A percentile compares a stretch with the other conserved stretches of the same genome.
Conservation (phyloP, 2,329 filamentous ascomycete genomes). For the Penicillium corylophilum region DNA sequence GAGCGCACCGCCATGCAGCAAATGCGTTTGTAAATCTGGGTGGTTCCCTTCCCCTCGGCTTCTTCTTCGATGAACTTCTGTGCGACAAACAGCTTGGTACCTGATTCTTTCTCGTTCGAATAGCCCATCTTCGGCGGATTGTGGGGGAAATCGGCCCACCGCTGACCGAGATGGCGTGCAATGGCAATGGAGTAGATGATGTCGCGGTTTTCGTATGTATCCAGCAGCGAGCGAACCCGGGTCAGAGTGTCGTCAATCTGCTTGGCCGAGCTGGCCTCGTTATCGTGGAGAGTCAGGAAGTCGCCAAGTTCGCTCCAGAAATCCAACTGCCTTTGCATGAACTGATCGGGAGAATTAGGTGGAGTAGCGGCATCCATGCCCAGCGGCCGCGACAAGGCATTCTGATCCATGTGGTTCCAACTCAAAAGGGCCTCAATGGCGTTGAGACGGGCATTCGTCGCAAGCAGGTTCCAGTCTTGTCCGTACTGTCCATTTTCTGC, state of each 20-base stretch:
- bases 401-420: conserved; percentile 62
- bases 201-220: conserved; percentile 82
- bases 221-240: conserved; percentile 68
- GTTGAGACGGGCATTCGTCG: conserved; percentile 68
- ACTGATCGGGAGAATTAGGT: conserved; percentile 48
- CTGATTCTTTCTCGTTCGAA: conserved; percentile 65
- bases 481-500: conserved; percentile 36
- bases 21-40: conserved; percentile 69
- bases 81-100: conserved; percentile 66
- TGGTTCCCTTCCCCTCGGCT: conserved; percentile 66
- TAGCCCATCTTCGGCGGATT: conserved; percentile 56
- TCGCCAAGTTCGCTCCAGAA: conserved; percentile 82
- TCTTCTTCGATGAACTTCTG: conserved; percentile 69
- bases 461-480: conserved; percentile 58
- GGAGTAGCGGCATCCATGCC: conserved; percentile 39
- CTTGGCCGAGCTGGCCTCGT: conserved; percentile 52
- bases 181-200: conserved; percentile 87
- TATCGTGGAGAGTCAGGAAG: conserved; percentile 66
- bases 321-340: conserved; percentile 64
- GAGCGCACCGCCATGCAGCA: conserved; percentile 65
- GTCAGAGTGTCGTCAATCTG: conserved; percentile 65
- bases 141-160: conserved; percentile 60
- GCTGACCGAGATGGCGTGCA: conserved; percentile 69
- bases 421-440: conserved; percentile 76
- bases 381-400: conserved; percentile 47